Base-by-base conservation (phyloP, 2,329 filamentous ascomycete species). In the Botrytis byssoidea region DNA sequence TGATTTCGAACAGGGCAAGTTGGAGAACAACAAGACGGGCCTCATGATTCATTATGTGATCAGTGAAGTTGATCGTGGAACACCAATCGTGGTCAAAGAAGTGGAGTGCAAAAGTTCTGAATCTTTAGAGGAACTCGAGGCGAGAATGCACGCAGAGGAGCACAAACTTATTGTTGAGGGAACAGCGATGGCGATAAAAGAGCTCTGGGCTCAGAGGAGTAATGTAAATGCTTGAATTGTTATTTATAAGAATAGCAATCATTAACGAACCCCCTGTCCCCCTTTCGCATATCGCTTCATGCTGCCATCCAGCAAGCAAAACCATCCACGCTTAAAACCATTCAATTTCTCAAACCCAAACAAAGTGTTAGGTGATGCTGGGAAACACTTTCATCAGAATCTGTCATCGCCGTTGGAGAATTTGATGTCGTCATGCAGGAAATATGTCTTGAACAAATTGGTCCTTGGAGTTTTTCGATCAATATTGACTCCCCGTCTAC, bases 31-130 rank as follows among this genome's bases (percentile, higher is more conserved):
- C 76, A 87, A 86, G 76, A 94, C 89, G 0, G 94, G 95, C 0
- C 91, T 97, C 71, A 97, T 97, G 95, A 90, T 94, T 25, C 94
- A 97, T 83, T 91, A 95, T 82, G 94, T 97, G 65, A 90, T 93
- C 75, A 85, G 84, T 14, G 89, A 95, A 81, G 93, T 97, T 72
- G 94, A 97, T 83, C 88, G 91, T 79, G 94, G 94, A 3, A 85
- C 88, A 76, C 91, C 93, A 16, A 91, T 97, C 78, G 79, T 95
- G 75, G 87, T 91, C 2, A 82, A 86, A 76, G 91, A 95, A 82
- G 88, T 97, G 37, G 86, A 89, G 73, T 89, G 88, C 77, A 87
- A 87, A 74, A 85, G 88, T 66, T 89, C 92, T 78, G 90, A 93
- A 79, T 86, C 85, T 37, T 79, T 95, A 73, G 87, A 89, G 48